Conservation (phyloP, 2,329 filamentous ascomycete species). For the Plectosphaerella sp. region DNA sequence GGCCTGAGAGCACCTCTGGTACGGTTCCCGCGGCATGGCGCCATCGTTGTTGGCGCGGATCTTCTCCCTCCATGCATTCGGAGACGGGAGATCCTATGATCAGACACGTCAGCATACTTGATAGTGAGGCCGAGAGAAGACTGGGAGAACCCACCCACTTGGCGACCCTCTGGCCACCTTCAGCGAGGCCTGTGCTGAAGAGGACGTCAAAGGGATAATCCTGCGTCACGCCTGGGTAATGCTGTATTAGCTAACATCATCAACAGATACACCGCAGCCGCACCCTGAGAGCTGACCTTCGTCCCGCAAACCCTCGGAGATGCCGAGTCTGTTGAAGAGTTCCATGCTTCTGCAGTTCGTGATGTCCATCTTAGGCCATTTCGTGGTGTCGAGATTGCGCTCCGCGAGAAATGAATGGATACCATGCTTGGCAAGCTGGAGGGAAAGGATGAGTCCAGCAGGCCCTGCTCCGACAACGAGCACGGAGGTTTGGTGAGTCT, state of each 20-base stretch:
- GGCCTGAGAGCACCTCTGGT: conserved; percentile 1
- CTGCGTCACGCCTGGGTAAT: neutral
- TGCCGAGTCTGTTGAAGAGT: neutral
- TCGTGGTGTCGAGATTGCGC: conserved; percentile 1
- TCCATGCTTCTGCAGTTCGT: conserved; percentile 4
- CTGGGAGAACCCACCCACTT: neutral
- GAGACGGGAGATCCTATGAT: neutral
- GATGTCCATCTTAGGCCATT: conserved; percentile 2
- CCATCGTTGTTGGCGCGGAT: neutral
- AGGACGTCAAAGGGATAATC: conserved; percentile 1
- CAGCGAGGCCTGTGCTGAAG: neutral
- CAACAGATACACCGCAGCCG: too few species aligned
- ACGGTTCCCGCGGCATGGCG: neutral
- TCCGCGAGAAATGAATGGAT: conserved; percentile 25
- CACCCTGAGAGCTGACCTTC: neutral
- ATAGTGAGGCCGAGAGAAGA: too few species aligned
- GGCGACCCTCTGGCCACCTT: neutral
- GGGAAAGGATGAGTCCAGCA: conserved; percentile 39
- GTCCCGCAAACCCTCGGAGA: neutral
- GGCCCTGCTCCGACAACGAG: conserved; percentile 47
- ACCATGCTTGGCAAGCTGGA: conserved; percentile 46
- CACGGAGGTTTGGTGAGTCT: neutral
- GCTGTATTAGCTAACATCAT: neutral
- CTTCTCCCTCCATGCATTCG: neutral
- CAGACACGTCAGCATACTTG: too few species aligned